phyloP scores from a whole-genome alignment of 345 rosid species.

The Citrus inodora region DNA sequence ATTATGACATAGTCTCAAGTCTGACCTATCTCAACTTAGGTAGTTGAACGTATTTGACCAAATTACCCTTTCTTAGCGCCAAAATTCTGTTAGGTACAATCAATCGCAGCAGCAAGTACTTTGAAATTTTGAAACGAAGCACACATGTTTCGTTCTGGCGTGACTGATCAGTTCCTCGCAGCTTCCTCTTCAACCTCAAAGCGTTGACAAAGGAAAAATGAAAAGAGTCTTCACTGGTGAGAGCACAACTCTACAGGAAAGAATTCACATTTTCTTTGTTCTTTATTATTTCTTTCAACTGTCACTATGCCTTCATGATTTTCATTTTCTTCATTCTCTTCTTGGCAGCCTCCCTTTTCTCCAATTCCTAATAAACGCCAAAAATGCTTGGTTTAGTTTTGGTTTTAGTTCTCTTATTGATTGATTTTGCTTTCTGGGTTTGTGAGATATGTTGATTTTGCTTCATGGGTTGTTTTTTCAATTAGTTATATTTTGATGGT shows the following conservation, averaged over 20 bases:
- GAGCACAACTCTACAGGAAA: not conserved
- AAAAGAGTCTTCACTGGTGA: not conserved
- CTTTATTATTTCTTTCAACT: not conserved
- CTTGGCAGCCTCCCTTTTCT: not conserved
- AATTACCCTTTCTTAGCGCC: not conserved
- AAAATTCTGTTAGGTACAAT: not conserved
- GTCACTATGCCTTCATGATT: not conserved
- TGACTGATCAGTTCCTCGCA: not conserved
- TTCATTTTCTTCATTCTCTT: not conserved
- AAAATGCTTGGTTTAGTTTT: not conserved
- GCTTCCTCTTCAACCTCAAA: constrained; percentile 10
- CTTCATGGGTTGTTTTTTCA: not conserved
- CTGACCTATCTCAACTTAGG: not conserved
- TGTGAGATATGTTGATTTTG: not conserved
- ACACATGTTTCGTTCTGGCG: not conserved
- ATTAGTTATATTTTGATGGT: too few species aligned
- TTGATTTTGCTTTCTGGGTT: not conserved
- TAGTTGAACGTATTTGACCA: not conserved
- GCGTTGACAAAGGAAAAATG: constrained; percentile 31
- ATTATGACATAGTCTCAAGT: not conserved
- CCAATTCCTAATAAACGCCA: not conserved
- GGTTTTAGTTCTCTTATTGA: not conserved
- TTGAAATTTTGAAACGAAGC: not conserved
- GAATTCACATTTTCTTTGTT: not conserved
- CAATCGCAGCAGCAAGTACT: not conserved